phyloP scores from a whole-genome alignment of 208 protist species.

The Angomonas desouzai region DNA sequence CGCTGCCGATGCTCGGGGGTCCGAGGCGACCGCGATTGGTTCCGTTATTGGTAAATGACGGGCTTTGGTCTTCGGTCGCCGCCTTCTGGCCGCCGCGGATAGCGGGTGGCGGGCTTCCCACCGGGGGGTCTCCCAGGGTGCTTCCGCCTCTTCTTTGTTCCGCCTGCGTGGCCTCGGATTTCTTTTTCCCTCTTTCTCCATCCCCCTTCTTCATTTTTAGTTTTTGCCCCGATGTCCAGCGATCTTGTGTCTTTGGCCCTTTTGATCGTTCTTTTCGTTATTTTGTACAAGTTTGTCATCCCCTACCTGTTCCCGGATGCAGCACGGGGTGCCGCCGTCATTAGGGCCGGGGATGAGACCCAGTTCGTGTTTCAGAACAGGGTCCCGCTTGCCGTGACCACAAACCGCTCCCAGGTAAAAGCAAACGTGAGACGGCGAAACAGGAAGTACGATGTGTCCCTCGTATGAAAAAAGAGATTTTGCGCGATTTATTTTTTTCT shows the following conservation, averaged over 20 bases:
- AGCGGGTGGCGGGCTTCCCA: too few species aligned
- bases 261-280: conserved; percentile 22
- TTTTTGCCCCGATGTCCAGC: conserved; percentile 12
- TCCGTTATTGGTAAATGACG: too few species aligned
- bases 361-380: conserved; percentile 31
- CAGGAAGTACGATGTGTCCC: conserved; percentile 29
- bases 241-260: conserved; percentile 14
- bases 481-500: not conserved
- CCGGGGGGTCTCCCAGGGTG: too few species aligned
- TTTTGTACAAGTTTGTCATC: conserved; percentile 43
- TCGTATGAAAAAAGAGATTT: conserved; percentile 16
- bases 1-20: too few species aligned
- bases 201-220: not conserved
- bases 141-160: too few species aligned
- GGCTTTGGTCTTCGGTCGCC: too few species aligned
- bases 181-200: conserved; percentile 1
- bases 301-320: conserved; percentile 37
- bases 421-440: conserved; percentile 30
- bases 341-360: conserved; percentile 21
- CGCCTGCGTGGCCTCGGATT: too few species aligned
- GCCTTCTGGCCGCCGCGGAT: too few species aligned
- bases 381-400: conserved; percentile 28
- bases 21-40: too few species aligned
- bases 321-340: conserved; percentile 19
- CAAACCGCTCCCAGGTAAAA: conserved; percentile 34